Conservation (phyloP, 2,329 filamentous ascomycete species). For the Lachnellula suecica region DNA sequence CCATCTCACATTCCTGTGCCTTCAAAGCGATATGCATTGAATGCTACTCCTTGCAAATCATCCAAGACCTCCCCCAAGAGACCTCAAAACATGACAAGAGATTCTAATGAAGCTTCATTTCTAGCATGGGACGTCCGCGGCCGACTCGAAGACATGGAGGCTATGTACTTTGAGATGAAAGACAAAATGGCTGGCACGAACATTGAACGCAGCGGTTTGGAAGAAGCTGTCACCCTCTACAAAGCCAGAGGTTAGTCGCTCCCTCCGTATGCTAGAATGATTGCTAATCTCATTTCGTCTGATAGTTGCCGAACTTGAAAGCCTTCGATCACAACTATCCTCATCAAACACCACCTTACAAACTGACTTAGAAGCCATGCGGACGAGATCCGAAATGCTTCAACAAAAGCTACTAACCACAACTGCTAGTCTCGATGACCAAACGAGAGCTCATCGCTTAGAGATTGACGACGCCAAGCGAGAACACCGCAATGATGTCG, state of each 20-base stretch:
- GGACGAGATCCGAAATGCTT: conserved; percentile 33
- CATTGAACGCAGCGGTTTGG: conserved; percentile 65
- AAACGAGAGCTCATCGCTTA: conserved; percentile 47
- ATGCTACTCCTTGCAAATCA: conserved; percentile 39
- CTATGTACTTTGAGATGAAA: conserved; percentile 69
- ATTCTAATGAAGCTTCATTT: conserved; percentile 67
- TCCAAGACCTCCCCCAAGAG: conserved; percentile 39
- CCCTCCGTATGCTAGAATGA: not conserved
- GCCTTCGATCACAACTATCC: conserved; percentile 29
- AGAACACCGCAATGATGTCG: conserved; percentile 54
- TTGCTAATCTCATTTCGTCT: conserved; percentile 6
- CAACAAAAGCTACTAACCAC: conserved; percentile 45
- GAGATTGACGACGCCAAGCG: conserved; percentile 53
- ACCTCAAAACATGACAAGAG: conserved; percentile 62
- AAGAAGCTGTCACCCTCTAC: conserved; percentile 72
- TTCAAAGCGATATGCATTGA: conserved; percentile 26
- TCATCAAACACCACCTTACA: conserved; percentile 53
- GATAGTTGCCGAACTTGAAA: conserved; percentile 50
- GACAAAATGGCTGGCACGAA: conserved; percentile 70
- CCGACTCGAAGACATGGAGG: conserved; percentile 74
- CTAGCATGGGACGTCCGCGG: conserved; percentile 79
- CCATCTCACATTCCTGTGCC: conserved; percentile 35
- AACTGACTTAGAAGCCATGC: conserved; percentile 65
- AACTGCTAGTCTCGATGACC: conserved; percentile 49
- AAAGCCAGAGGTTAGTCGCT: conserved; percentile 57